Evolutionary conservation across 1,284 basidiomycete species (phyloP).

Genomic region (Polyporus tsugae): DNA sequence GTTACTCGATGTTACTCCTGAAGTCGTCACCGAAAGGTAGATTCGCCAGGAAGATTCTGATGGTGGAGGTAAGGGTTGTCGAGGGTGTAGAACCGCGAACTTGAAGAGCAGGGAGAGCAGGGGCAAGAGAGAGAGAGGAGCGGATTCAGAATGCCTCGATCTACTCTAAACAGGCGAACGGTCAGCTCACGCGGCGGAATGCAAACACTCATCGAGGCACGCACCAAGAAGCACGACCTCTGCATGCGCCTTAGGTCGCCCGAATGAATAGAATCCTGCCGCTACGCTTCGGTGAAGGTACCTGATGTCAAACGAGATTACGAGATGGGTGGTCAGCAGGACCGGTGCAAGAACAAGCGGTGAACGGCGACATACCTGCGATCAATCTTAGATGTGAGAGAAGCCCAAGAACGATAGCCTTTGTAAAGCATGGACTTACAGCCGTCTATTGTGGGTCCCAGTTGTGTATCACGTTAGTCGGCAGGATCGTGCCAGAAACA

Average conservation of each 20-base stretch:
- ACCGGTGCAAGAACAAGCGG: not conserved
- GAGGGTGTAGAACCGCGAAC: not conserved
- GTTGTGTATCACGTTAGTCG: not conserved
- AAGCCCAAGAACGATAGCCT: not conserved
- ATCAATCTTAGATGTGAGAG: slow-evolving; percentile 1
- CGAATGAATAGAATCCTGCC: too few relatives aligned
- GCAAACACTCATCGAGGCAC: not conserved
- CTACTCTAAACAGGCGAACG: not conserved
- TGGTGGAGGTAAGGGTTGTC: not conserved
- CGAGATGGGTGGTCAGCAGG: not conserved
- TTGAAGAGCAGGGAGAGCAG: not conserved
- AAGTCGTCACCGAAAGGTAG: not conserved
- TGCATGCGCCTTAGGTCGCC: too few relatives aligned
- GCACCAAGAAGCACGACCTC: not conserved
- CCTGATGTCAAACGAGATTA: not conserved
- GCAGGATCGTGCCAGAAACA: not conserved
- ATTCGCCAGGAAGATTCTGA: not conserved
- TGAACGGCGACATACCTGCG: not conserved
- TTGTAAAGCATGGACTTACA: not conserved
- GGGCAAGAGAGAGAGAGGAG: not conserved
- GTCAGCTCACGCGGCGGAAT: not conserved
- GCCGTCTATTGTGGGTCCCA: not conserved
- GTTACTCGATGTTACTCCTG: not conserved
- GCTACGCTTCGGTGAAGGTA: not conserved
- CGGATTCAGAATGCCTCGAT: not conserved